These are phyloP conservation scores for Aethionema arabicum DNA, from an alignment of 345 rosid species.

Conservation along the genomic window DNA sequence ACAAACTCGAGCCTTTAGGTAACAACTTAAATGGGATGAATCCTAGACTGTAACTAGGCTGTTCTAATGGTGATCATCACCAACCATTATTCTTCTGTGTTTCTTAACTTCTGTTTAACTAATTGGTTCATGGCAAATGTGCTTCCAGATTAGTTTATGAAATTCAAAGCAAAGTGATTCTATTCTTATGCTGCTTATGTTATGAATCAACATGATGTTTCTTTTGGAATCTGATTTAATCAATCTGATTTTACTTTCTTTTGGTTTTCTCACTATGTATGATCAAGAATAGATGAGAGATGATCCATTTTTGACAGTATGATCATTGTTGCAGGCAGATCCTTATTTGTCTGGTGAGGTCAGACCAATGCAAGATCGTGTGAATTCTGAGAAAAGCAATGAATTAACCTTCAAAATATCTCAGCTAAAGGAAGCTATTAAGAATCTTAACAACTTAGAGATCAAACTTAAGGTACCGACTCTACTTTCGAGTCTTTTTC, in stretches of 20 bases:
- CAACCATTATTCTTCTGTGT: no score
- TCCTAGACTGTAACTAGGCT: neutral
- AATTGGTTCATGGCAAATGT: neutral
- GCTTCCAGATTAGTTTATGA: neutral
- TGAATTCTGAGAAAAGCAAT: conserved; percentile 29
- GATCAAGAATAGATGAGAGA: no score
- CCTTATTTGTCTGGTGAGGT: conserved; percentile 78
- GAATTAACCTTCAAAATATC: conserved; percentile 41
- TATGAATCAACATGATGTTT: neutral
- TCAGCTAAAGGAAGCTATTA: conserved; percentile 53
- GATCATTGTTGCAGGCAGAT: conserved; percentile 53
- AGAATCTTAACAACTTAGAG: conserved; percentile 63
- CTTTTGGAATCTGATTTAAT: neutral
- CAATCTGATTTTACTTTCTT: neutral
- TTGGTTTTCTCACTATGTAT: neutral
- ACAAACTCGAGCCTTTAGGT: neutral
- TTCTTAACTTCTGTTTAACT: no score
- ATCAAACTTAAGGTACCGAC: conserved; percentile 69
- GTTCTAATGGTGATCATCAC: neutral
- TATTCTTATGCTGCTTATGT: neutral
- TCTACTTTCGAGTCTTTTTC: neutral
- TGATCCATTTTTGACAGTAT: neutral
- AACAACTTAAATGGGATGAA: neutral
- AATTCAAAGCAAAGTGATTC: no score
- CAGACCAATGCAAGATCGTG: conserved; percentile 55